A percentile compares a stretch with the other conserved stretches of the same genome.
Conservation (phyloP, 2,329 filamentous ascomycete genomes). For the Ustilaginoidea virens region DNA sequence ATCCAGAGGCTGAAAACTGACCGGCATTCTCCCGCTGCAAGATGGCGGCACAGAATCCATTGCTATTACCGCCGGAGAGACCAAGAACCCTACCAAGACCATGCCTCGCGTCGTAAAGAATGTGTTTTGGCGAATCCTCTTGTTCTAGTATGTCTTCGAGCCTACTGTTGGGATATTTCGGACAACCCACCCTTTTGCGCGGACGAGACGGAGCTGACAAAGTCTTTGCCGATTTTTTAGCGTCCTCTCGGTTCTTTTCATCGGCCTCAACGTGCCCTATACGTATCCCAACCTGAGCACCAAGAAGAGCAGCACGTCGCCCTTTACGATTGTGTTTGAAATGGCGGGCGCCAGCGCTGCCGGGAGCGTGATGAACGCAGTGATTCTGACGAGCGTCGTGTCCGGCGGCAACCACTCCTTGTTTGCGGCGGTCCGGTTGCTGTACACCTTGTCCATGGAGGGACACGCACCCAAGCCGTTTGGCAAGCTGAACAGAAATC, state of each 20-base stretch:
- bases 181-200: too few relatives aligned
- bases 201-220: neutral
- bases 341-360: constrained; percentile 36
- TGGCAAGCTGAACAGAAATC: constrained; percentile 18
- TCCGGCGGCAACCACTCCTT: constrained; percentile 22
- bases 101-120: constrained; percentile 49
- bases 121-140: constrained; percentile 46
- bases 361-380: constrained; percentile 41
- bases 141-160: constrained; percentile 29
- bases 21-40: constrained; percentile 5
- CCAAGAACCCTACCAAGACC: constrained; percentile 43
- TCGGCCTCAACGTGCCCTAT: constrained; percentile 46
- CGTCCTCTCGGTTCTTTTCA: constrained; percentile 21
- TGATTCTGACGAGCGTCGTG: constrained; percentile 27
- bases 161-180: too few relatives aligned
- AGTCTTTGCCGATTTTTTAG: constrained; percentile 7
- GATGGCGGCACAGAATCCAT: constrained; percentile 44
- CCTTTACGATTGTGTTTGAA: constrained; percentile 42
- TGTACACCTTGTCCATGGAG: constrained; percentile 22
- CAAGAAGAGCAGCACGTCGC: constrained; percentile 20
- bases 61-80: constrained; percentile 51
- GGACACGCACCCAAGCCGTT: constrained; percentile 41
- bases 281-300: constrained; percentile 20
- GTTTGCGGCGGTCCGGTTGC: constrained; percentile 18
- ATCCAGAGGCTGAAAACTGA: too few relatives aligned